Conservation (phyloP, 1,284 basidiomycete genomes). For the Boletus semigastroideus region DNA sequence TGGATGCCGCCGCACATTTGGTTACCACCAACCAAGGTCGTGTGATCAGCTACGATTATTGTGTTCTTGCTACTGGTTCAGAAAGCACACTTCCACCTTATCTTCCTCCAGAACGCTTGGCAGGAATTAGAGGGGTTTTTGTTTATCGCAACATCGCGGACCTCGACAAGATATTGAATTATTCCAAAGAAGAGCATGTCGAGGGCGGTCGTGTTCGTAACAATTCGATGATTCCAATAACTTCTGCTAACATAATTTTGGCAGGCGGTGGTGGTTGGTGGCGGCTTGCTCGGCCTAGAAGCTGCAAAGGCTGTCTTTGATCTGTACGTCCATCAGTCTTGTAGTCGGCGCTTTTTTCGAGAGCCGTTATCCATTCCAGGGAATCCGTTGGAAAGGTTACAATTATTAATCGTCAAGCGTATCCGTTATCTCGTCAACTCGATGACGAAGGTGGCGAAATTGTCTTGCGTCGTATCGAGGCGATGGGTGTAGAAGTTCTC, state of each 20-base stretch:
- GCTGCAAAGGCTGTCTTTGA: conserved; percentile 19
- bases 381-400: conserved; percentile 43
- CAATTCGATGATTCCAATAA: background rate
- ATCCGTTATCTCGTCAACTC: conserved; percentile 70
- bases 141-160: conserved; percentile 75
- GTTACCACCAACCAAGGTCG: conserved; percentile 51
- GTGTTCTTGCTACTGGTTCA: conserved; percentile 73
- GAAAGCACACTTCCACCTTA: conserved; percentile 68
- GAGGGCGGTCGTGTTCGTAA: conserved; percentile 32
- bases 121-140: conserved; percentile 54
- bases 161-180: conserved; percentile 60
- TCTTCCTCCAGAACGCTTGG: conserved; percentile 41
- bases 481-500: conserved; percentile 64
- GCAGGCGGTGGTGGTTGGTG: conserved; percentile 17
- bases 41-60: conserved; percentile 56
- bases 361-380: conserved; percentile 2
- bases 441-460: conserved; percentile 70
- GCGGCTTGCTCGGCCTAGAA: conserved; percentile 16
- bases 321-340: conserved; percentile 1
- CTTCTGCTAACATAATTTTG: background rate
- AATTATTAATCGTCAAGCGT: conserved; percentile 62
- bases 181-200: conserved; percentile 46
- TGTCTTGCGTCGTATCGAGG: conserved; percentile 65
- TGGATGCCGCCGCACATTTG: conserved; percentile 45
- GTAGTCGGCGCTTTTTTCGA: background rate